Percentiles rank a stretch among this genome's conserved stretches.
Conservation (phyloP, 108 stramenopile genomes). For the Mediolabrus comicus region DNA sequence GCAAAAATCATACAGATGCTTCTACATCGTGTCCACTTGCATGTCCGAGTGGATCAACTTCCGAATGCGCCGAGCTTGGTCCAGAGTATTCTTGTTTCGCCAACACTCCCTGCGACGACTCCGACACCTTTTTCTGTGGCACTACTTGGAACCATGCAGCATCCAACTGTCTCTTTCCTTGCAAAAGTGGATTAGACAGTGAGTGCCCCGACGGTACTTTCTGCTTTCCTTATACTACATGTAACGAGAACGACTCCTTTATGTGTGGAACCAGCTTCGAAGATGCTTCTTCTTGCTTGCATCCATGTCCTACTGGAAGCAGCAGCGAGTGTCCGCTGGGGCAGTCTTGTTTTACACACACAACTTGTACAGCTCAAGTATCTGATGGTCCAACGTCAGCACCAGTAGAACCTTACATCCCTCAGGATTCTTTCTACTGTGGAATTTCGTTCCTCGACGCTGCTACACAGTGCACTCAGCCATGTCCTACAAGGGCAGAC, state of each 20-base stretch:
- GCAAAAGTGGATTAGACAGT: conserved; percentile 55
- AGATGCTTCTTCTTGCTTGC: conserved; percentile 32
- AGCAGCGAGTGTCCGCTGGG: conserved; percentile 68
- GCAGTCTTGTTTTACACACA: conserved; percentile 81
- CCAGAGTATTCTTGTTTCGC: conserved; percentile 43
- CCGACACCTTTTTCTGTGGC: conserved; percentile 72
- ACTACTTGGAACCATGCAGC: conserved; percentile 81
- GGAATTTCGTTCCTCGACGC: conserved; percentile 40
- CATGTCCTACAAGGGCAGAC: conserved; percentile 32
- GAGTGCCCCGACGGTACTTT: conserved; percentile 66
- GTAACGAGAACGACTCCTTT: conserved; percentile 37
- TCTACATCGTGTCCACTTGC: conserved; percentile 40
- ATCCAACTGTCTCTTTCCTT: conserved; percentile 61
- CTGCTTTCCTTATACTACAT: conserved; percentile 46
- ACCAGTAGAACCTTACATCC: conserved; percentile 11
- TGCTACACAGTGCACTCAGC: conserved; percentile 29
- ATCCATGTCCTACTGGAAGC: conserved; percentile 71
- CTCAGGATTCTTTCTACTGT: conserved; percentile 41
- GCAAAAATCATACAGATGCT: conserved; percentile 43
- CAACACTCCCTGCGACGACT: conserved; percentile 43
- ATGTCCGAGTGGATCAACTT: conserved; percentile 39
- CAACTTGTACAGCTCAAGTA: conserved; percentile 54
- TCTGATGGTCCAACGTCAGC: conserved; percentile 6
- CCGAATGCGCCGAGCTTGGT: conserved; percentile 38
- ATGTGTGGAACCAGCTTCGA: conserved; percentile 51